Base-by-base conservation (phyloP, 2,329 filamentous ascomycete species). In the Aureobasidium sp. region DNA sequence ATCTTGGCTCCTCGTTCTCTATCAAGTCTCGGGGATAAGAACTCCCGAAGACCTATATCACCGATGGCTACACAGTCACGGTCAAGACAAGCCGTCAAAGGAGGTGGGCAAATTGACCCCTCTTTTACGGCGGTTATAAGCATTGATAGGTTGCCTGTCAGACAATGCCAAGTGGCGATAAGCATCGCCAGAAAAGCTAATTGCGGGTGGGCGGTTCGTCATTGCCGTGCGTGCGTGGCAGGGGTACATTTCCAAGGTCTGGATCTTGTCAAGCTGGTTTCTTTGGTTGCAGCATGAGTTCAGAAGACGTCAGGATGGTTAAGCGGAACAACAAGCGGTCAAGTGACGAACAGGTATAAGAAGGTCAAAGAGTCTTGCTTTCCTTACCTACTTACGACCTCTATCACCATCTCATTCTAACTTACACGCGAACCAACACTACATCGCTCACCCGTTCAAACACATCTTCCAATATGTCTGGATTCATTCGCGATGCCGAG, bases 401-500 rank as follows among this genome's bases (percentile, higher is more conserved):
- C 20, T 20, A 44, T 44, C 41, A 20, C 14, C 14, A 44, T 44
- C 17, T 25, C 41, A 44, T 44, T 4, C 25, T 25, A 44, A 44
- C 11, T 25, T 20, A 39, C 14, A 44, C 20, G 25, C 41, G 17
- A 15, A 39, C 36, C 36, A 39, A 17, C 20, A 11, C 27, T 11
- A 42, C 53, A 7, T 58, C 47, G 31, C 1, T 15, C 45, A 49
- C 47, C 27, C 2, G 15, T 31, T 11, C 27, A 49, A 45, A 58
- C 39, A 58, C 27, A 45, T 31, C 59, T 25, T n/a, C 17, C 42
- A 61, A 15, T 9, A 61, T 55, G 59, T 61, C 59, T 27, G 47
- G 47, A 34, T 61, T 61, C 48, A 61, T 61, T 2, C 45, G 48
- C 14, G 59, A 61, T 11, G 59, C 57, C 1, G 59, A 61, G 48